Evolutionary conservation across 352 stramenopile species (phyloP), one percentile per base, ranked within the genome.

Genomic region (Globisporangium parvum): DNA sequence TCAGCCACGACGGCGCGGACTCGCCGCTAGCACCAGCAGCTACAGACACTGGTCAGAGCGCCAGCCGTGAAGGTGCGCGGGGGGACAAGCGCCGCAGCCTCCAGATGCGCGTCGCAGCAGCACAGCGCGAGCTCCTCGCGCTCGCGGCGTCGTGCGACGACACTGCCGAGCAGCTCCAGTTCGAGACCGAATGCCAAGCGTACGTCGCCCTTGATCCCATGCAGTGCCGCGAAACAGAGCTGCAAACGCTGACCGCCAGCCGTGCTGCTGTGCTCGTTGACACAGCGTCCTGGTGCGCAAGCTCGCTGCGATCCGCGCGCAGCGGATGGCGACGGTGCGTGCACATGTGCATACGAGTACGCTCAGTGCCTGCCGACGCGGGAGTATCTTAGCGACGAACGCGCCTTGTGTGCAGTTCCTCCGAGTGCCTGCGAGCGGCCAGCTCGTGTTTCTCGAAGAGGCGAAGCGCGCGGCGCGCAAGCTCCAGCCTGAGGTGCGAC

Each of bases 201-300:
- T 81, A 51, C 28, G 71, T 72, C 3, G 17, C 20, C 3, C 15
- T 5, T 18, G 15, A 31, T 12, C 21, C 18, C 39, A 12, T 47
- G 18, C 31, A 12, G 18, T 26, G n/a, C n/a, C n/a, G n/a, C n/a
- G n/a, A 10, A n/a, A 35, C 35, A 10, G 40, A 24, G 9, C 9
- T 49, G 24, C 17, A 1, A 21, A 18, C 14, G 20, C 10, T 18
- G 18, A 20, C 39, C 20, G 15, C 20, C 39, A 2, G 5, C 20
- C 39, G 6, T 45, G 39, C 39, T 33, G n/a, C 47, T 40, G 9
- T 46, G 46, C 26, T 51, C 1, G 9, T 39, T 44, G 63, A 44
- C 5, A 14, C 47, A 80, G 69, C 15, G 64, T 79, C 40, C 59
- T 87, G 53, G 58, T 74, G 24, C 51, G 77, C 8, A 81, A 87